Percentiles rank a stretch among this genome's conserved stretches.
These are phyloP conservation scores for Alternaria infectoria DNA, from an alignment of 2,329 filamentous ascomycete species.

Conservation along the genomic window DNA sequence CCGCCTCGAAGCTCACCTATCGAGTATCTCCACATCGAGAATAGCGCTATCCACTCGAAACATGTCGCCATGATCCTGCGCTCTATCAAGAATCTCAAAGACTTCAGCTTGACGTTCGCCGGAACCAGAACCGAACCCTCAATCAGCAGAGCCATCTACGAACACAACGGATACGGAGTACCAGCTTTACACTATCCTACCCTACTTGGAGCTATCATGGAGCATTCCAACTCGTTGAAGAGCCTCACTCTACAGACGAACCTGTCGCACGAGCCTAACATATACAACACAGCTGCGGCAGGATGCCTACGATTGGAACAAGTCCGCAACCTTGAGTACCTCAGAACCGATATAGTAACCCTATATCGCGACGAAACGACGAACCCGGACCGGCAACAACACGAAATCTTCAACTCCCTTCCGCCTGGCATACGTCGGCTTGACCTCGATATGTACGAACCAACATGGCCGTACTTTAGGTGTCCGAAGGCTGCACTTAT, in stretches of 20 bases:
- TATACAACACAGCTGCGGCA: neutral
- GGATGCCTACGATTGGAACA: neutral
- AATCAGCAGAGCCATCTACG: neutral
- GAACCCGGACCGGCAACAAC: neutral
- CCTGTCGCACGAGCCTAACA: neutral
- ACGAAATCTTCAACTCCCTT: neutral
- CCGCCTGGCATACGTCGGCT: neutral
- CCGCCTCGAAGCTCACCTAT: neutral
- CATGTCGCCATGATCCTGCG: neutral
- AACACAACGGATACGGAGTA: neutral
- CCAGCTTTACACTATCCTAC: neutral
- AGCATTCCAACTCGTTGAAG: neutral
- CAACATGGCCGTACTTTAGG: neutral
- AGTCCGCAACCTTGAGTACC: neutral
- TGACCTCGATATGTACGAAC: neutral
- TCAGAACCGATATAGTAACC: neutral
- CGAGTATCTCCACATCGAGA: neutral
- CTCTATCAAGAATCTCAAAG: neutral
- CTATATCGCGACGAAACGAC: neutral
- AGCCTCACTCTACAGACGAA: neutral
- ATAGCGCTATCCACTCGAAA: neutral
- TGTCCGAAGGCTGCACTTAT: neutral
- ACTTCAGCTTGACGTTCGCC: neutral
- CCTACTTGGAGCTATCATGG: neutral
- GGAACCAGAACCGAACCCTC: neutral